These are phyloP conservation scores for Xylariaceae sp. DNA, from an alignment of 2,329 filamentous ascomycete species.

Conservation along the genomic window DNA sequence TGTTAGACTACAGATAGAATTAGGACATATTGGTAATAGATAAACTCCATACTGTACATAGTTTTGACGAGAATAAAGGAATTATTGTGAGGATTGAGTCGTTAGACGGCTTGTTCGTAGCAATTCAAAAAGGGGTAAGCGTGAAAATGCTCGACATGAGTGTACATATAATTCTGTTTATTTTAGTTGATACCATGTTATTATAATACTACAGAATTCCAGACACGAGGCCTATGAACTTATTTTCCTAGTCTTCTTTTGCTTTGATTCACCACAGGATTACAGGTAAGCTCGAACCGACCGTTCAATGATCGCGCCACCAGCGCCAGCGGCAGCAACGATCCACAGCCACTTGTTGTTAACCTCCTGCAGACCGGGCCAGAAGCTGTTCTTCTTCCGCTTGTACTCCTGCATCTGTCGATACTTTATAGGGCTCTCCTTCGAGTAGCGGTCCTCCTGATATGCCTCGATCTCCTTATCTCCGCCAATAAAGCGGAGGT, in stretches of 20 bases:
- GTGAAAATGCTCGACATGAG: no score
- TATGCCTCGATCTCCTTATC: constrained; percentile 57
- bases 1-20: no score
- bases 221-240: background rate
- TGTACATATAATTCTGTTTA: no score
- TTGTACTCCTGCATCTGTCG: constrained; percentile 55
- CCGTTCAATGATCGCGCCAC: constrained; percentile 51
- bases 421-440: constrained; percentile 53
- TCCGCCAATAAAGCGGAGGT: constrained; percentile 59
- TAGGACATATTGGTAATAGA: no score
- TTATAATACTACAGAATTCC: no score
- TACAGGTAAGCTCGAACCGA: constrained; percentile 9
- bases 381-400: constrained; percentile 61
- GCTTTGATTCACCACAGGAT: background rate
- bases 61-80: no score
- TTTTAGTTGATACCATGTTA: no score
- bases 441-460: constrained; percentile 56
- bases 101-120: no score
- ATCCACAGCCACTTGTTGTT: constrained; percentile 60
- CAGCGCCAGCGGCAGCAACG: constrained; percentile 52
- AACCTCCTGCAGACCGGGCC: constrained; percentile 54
- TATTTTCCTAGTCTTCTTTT: background rate
- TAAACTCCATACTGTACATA: no score
- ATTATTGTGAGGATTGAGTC: no score
- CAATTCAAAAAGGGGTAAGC: no score